Percentiles rank a stretch among this genome's conserved stretches.
These are phyloP conservation scores for Microsporum audouinii DNA, from an alignment of 2,329 filamentous ascomycete genomes.

Conservation along the genomic window DNA sequence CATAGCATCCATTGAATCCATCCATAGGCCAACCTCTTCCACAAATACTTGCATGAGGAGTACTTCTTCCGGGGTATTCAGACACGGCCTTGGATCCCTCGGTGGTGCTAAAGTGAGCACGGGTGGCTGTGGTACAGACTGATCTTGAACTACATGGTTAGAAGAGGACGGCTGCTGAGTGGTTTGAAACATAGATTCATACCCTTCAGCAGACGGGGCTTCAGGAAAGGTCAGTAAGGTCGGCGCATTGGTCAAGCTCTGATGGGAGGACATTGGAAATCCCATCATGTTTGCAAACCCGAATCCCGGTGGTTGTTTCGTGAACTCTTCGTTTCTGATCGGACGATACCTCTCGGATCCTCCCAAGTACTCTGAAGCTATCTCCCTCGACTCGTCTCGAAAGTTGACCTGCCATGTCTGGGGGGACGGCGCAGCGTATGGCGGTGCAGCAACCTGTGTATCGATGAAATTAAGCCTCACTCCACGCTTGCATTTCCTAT, in stretches of 20 bases:
- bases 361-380: slow-evolving; percentile 80
- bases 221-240: slow-evolving; percentile 39
- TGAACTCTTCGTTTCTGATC: slow-evolving; percentile 33
- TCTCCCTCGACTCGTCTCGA: slow-evolving; percentile 75
- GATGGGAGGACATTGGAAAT: slow-evolving; percentile 31
- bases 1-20: slow-evolving; percentile 77
- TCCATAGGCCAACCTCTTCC: slow-evolving; percentile 82
- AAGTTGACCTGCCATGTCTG: slow-evolving; percentile 65
- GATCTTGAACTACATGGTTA: slow-evolving; percentile 1
- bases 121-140: slow-evolving; percentile 20
- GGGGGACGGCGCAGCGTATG: slow-evolving; percentile 46
- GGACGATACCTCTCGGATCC: slow-evolving; percentile 62
- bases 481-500: slow-evolving; percentile 71
- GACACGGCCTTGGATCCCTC: slow-evolving; percentile 46
- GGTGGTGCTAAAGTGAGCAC: slow-evolving; percentile 32
- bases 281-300: slow-evolving; percentile 13
- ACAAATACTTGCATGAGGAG: slow-evolving; percentile 88
- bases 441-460: slow-evolving; percentile 59
- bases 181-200: slow-evolving; percentile 21
- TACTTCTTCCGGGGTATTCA: slow-evolving; percentile 66
- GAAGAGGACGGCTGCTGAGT: slow-evolving; percentile 18
- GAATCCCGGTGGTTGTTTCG: slow-evolving; percentile 17
- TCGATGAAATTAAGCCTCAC: slow-evolving; percentile 87
- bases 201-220: slow-evolving; percentile 26
- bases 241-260: slow-evolving; percentile 42